Evolutionary conservation across 225 moss, liverwort and hornwort species (phyloP), one percentile per base, ranked within the genome.

Genomic region (Pseudoscleropodium purum): DNA sequence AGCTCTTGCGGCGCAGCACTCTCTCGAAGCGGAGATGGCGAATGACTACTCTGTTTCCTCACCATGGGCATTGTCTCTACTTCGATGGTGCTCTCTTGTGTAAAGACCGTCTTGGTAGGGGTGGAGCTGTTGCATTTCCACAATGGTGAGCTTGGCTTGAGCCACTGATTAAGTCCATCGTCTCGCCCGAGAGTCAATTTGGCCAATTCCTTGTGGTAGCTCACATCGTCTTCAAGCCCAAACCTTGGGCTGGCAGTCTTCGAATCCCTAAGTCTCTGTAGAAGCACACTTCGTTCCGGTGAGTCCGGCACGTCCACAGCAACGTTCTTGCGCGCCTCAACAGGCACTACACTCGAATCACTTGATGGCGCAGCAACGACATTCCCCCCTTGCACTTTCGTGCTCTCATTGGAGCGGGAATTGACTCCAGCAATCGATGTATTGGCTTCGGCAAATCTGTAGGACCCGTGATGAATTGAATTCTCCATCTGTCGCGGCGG

Each of bases 281-380:
- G 54, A 88, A 92, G 39, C 87, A 77, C 88, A 52, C 69, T 87
- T 68, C 90, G 82, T 75, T 75, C 92, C 54, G 90, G 91, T 13
- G 92, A 91, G 65, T 91, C 86, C 27, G 90, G 88, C 43, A 92
- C 91, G 72, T 91, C 87, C 85, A 87, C 89, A 21, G 92, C 92
- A 31, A 79, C 84, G 72, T 89, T 91, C 37, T 63, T 75, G 37
- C 57, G 57, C 56, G 31, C 65, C 87, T 49, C 90, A 26, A 80
- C 47, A 36, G 84, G 43, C 69, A 80, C 54, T 10, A 41, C 39
- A 80, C 82, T 72, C 85, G 52, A 45, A 69, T 69, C 52, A 52
- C 57, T 49, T 65, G 86, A 59, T 78, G 69, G 75, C 36, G 27
- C 67, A 72, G 68, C 85, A 31, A 56, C 57, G 41, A 57, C 87